phyloP scores from a whole-genome alignment of 495 filamentous ascomycete genomes.

The Ramalina intermedia region DNA sequence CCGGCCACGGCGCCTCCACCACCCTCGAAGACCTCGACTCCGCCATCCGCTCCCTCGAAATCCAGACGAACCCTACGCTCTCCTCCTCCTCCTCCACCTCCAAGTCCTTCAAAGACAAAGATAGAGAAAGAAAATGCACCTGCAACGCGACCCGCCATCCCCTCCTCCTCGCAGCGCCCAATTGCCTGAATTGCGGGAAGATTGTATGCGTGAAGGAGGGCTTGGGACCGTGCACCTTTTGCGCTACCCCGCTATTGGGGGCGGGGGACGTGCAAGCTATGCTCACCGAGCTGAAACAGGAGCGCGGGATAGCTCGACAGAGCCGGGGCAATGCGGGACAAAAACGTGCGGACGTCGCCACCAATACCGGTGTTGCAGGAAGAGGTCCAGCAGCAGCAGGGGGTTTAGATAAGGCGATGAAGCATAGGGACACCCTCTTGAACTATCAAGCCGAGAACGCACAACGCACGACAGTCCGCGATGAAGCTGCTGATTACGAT shows the following conservation, averaged over 20 bases:
- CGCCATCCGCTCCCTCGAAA: constrained; percentile 79
- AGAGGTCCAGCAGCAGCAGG: too few species aligned
- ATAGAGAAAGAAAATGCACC: constrained; percentile 44
- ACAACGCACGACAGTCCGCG: constrained; percentile 69
- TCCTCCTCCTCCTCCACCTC: constrained; percentile 27
- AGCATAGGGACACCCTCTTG: constrained; percentile 72
- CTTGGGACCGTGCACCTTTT: constrained; percentile 89
- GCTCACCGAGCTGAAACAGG: constrained; percentile 72
- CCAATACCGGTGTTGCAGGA: constrained; percentile 22
- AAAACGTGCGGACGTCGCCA: constrained; percentile 48
- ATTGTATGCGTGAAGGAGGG: constrained; percentile 95
- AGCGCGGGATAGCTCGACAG: constrained; percentile 76
- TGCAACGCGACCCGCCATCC: constrained; percentile 81
- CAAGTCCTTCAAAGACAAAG: not conserved
- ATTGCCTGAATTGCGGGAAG: constrained; percentile 86
- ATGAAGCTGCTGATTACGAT: constrained; percentile 91
- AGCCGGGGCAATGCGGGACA: constrained; percentile 57
- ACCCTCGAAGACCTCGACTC: constrained; percentile 74
- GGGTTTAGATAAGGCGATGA: constrained; percentile 32
- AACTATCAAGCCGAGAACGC: constrained; percentile 82
- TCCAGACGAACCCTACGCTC: constrained; percentile 71
- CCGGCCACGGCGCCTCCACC: constrained; percentile 64
- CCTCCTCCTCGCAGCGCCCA: constrained; percentile 71
- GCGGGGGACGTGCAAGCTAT: constrained; percentile 63
- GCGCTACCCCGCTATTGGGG: constrained; percentile 56